Percentiles rank a stretch among this genome's conserved stretches.
Evolutionary conservation across 495 filamentous ascomycete genomes (phyloP).

Genomic region (Trypethelium eluteriae): DNA sequence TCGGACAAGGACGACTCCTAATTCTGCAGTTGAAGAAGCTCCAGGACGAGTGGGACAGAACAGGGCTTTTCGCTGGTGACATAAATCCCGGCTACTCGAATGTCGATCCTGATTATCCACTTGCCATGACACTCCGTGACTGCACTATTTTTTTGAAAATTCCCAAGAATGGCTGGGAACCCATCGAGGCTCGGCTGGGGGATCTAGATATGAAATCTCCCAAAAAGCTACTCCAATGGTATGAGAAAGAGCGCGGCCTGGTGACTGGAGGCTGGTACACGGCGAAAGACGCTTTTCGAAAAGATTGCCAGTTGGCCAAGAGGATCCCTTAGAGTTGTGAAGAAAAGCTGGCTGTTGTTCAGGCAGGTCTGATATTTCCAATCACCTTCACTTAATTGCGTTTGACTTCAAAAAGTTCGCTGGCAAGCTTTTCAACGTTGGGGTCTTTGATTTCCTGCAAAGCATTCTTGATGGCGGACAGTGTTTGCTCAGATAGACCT

Average conservation of each 20-base stretch:
- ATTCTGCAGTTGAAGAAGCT: neutral
- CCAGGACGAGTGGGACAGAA: neutral
- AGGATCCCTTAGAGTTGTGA: neutral
- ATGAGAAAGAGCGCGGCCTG: constrained; percentile 51
- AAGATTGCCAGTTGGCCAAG: neutral
- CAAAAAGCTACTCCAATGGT: constrained; percentile 61
- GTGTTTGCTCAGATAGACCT: constrained; percentile 43
- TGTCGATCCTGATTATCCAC: neutral
- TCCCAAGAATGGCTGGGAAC: constrained; percentile 28
- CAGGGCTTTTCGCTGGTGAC: neutral
- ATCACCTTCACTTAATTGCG: neutral
- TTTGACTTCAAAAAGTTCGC: constrained; percentile 37
- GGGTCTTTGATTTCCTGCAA: constrained; percentile 34
- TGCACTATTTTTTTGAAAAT: constrained; percentile 75
- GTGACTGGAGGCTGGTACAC: constrained; percentile 69
- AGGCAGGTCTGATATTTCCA: too few relatives aligned
- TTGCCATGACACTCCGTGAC: constrained; percentile 82
- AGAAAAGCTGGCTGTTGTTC: neutral
- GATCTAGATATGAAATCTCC: constrained; percentile 85
- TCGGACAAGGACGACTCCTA: neutral
- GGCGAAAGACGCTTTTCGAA: constrained; percentile 31
- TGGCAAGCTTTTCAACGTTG: constrained; percentile 33
- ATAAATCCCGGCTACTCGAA: neutral
- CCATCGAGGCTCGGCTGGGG: constrained; percentile 66
- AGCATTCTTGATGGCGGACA: constrained; percentile 39